These are phyloP conservation scores for Torulaspora pretoriensis DNA, from an alignment of 1,139 yeast species.

Conservation along the genomic window DNA sequence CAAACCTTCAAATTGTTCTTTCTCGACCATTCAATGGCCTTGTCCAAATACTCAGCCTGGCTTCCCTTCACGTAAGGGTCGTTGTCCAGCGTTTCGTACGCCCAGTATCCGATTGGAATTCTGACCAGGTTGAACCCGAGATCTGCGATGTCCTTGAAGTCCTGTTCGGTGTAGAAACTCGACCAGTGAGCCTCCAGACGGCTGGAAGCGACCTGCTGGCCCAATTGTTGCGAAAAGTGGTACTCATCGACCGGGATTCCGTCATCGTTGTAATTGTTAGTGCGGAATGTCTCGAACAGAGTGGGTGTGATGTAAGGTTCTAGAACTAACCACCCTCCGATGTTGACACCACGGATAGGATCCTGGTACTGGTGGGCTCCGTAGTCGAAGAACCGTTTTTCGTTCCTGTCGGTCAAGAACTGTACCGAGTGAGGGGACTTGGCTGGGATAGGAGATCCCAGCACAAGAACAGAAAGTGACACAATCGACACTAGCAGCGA, in stretches of 20 bases:
- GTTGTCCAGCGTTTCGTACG: constrained; percentile 54
- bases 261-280: constrained; percentile 29
- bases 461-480: constrained; percentile 8
- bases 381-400: constrained; percentile 30
- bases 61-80: constrained; percentile 93
- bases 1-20: constrained; percentile 65
- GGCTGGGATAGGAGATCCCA: constrained; percentile 22
- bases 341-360: constrained; percentile 66
- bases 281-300: constrained; percentile 51
- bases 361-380: constrained; percentile 18
- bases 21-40: constrained; percentile 74
- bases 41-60: constrained; percentile 66
- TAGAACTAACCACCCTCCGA: constrained; percentile 90
- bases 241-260: constrained; percentile 82
- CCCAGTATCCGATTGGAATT: constrained; percentile 97
- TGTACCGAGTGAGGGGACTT: constrained; percentile 22
- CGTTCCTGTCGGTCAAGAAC: constrained; percentile 20
- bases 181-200: constrained; percentile 71
- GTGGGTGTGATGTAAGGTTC: constrained; percentile 88
- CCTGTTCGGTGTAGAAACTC: constrained; percentile 71
- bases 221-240: constrained; percentile 60
- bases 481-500: constrained; percentile 6
- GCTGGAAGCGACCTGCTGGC: constrained; percentile 51
- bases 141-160: constrained; percentile 55
- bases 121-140: constrained; percentile 83